These are phyloP conservation scores for Rhodotorula paludigena DNA, from an alignment of 768 basidiomycete genomes.

Conservation along the genomic window DNA sequence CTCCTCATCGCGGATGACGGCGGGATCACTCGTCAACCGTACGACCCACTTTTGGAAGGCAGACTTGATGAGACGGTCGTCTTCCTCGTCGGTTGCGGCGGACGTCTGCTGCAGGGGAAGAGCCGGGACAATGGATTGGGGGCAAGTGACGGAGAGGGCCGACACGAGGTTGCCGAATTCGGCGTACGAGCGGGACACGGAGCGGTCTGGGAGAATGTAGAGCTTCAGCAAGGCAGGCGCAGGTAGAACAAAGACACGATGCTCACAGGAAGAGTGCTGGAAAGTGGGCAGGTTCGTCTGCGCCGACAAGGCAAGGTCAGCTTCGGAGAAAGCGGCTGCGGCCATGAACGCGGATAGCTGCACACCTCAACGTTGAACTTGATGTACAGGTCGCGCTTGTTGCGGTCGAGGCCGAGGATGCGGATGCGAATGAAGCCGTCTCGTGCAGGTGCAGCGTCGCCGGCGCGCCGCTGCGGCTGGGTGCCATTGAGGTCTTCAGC, in stretches of 20 bases:
- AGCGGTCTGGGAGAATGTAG: constrained; percentile 59
- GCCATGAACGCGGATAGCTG: not conserved
- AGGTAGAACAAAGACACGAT: not conserved
- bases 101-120: constrained; percentile 94
- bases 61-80: constrained; percentile 88
- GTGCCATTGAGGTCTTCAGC: not conserved
- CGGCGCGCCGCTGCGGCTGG: not conserved
- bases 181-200: constrained; percentile 87
- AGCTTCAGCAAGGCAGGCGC: not conserved
- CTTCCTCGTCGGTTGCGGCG: constrained; percentile 95
- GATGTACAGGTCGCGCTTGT: constrained; percentile 87
- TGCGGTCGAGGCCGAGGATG: constrained; percentile 86
- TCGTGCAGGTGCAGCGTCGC: not conserved
- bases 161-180: constrained; percentile 95
- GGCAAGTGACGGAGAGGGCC: constrained; percentile 78
- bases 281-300: constrained; percentile 91
- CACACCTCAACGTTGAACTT: constrained; percentile 90
- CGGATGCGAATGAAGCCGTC: constrained; percentile 84
- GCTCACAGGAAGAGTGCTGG: constrained; percentile 33
- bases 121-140: constrained; percentile 93
- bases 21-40: constrained; percentile 84
- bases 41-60: constrained; percentile 94
- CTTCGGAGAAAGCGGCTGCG: not conserved
- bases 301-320: not conserved
- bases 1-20: constrained; percentile 84